Evolutionary conservation across 345 rosid genomes (phyloP).

Genomic region (Camelina laxa): DNA sequence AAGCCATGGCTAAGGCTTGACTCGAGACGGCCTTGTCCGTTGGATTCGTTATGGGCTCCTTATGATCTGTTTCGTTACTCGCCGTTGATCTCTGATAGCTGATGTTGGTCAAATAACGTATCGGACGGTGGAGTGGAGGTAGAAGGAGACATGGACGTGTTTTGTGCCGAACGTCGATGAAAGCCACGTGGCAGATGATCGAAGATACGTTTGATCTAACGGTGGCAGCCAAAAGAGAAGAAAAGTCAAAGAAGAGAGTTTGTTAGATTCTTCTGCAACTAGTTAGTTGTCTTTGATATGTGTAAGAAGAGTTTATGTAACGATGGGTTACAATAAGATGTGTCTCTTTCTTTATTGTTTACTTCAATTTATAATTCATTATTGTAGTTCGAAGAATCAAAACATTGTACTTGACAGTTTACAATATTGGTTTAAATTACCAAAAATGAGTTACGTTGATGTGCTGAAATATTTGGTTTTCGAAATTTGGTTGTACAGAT

Average conservation of each 20-base stretch:
- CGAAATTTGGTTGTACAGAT: no score
- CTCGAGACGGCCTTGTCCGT: conserved; percentile 61
- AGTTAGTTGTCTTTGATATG: background rate
- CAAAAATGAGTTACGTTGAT: no score
- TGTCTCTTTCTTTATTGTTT: background rate
- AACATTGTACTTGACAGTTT: no score
- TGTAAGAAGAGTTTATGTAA: background rate
- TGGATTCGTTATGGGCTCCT: conserved; percentile 69
- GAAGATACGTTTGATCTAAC: conserved; percentile 10
- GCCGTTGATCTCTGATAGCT: conserved; percentile 63
- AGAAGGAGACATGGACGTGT: conserved; percentile 6
- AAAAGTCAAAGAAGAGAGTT: background rate
- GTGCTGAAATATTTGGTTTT: no score
- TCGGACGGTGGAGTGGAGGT: conserved; percentile 23
- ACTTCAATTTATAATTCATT: no score
- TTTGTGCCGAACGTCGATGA: conserved; percentile 12
- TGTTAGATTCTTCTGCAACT: background rate
- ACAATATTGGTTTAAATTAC: no score
- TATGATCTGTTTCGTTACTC: conserved; percentile 67
- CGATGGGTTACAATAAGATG: background rate
- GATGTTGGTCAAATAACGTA: conserved; percentile 4
- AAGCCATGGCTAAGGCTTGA: conserved; percentile 88
- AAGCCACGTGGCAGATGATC: conserved; percentile 27
- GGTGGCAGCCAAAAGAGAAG: conserved; percentile 19
- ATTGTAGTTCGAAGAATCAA: no score